Evolutionary conservation across 768 basidiomycete genomes (phyloP), one percentile per base, ranked within the genome.

Genomic region (Pisolithus albus): DNA sequence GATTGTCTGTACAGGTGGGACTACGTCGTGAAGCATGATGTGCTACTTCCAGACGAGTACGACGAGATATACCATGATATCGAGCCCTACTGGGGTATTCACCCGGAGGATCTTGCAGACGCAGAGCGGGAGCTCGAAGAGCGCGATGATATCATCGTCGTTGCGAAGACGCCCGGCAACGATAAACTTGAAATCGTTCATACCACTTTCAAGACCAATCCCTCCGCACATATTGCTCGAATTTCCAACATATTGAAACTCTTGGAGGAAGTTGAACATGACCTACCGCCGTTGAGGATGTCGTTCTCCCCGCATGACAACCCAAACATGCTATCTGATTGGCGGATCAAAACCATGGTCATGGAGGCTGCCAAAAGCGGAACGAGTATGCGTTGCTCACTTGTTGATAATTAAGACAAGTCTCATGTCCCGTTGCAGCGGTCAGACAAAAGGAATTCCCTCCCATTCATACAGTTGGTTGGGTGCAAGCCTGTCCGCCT

Each of bases 11-110:
- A 5, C 15, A 68, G 73, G 74, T 77, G 74, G 75, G 55, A 64
- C 19, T 77, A 73, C 51, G 70, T 71, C 6, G 61, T 65, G n/a
- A 55, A 57, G 46, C 55, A 77, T 53, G 54, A 66, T 26, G 66
- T 77, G 2, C 70, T 66, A 40, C 63, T 77, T 1, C 71, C 69
- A 15, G 76, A 77, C 53, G 75, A 77, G 50, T 77, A 77, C 44
- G 75, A 77, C 58, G 72, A 74, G 53, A 75, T 76, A 46, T 57
- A 64, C 49, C 54, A 61, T 7, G 66, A 74, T 47, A 52, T 75
- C 8, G 64, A 67, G 23, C 67, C 69, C 0, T 72, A 64, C 56
- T 71, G 64, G 63, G 74, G 68, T 0, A 57, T 76, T 44, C 56
- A 63, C 32, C 71, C 71, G 0, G n/a, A 41, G 1, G 59, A 61